Conservation (phyloP, 176 grass and related monocot genomes). For the Juncus inflexus region DNA sequence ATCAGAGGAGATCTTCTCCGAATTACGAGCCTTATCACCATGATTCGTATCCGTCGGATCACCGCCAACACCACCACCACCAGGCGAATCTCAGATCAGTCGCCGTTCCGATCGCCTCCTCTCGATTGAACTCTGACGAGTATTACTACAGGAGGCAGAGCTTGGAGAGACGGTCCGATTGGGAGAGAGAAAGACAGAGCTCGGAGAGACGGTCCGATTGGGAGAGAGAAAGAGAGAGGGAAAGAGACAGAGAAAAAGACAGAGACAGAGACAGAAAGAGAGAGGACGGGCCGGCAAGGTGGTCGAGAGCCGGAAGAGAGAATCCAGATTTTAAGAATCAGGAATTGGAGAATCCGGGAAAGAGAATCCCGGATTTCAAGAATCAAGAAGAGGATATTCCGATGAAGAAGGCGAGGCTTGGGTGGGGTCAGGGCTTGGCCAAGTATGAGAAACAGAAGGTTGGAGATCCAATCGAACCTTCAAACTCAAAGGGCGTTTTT, state of each 20-base stretch:
- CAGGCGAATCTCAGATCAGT: slow-evolving; percentile 61
- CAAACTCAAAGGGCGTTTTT: neutral
- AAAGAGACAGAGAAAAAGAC: slow-evolving; percentile 36
- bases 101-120: slow-evolving; percentile 50
- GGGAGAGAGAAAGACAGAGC: slow-evolving; percentile 32
- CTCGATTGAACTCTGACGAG: slow-evolving; percentile 28
- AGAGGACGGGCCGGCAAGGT: slow-evolving; percentile 48
- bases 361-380: slow-evolving; percentile 25
- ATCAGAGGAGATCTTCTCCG: slow-evolving; percentile 29
- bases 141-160: slow-evolving; percentile 32
- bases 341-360: slow-evolving; percentile 8
- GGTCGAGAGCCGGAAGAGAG: slow-evolving; percentile 26
- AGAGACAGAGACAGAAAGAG: slow-evolving; percentile 50
- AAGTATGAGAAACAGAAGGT: slow-evolving; percentile 97
- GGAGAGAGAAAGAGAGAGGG: slow-evolving; percentile 36
- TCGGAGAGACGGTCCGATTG: slow-evolving; percentile 48
- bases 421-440: slow-evolving; percentile 95
- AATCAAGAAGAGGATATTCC: slow-evolving; percentile 46
- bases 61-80: slow-evolving; percentile 48
- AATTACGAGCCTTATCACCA: slow-evolving; percentile 25
- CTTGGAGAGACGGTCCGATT: slow-evolving; percentile 42
- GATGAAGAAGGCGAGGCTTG: slow-evolving; percentile 80
- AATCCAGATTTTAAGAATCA: slow-evolving; percentile 24
- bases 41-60: slow-evolving; percentile 33
- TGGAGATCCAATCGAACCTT: slow-evolving; percentile 28